Conservation (phyloP, 108 stramenopile genomes). For the Nitzschia putrida region DNA sequence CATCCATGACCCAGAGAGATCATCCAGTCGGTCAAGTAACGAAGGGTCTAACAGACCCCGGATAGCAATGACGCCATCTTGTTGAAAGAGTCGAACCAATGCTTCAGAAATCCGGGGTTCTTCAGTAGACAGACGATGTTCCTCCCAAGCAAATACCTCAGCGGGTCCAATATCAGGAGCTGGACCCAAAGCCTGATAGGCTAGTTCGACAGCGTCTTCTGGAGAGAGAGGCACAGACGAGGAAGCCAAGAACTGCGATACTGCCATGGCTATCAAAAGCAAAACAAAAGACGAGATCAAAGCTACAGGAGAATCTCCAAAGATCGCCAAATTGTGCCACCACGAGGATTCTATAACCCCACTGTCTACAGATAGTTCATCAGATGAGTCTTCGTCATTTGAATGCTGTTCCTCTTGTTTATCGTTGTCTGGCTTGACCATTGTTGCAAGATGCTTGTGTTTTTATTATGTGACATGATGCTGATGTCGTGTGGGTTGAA, state of each 20-base stretch:
- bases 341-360: not conserved
- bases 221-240: too few species aligned
- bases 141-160: slow-evolving; percentile 13
- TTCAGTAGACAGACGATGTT: too few species aligned
- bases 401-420: too few species aligned
- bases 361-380: too few species aligned
- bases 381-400: too few species aligned
- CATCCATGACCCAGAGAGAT: slow-evolving; percentile 25
- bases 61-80: slow-evolving; percentile 66
- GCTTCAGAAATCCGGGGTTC: too few species aligned
- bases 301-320: slow-evolving; percentile 42
- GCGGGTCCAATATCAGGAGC: slow-evolving; percentile 35
- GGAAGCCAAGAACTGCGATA: slow-evolving; percentile 13
- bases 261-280: slow-evolving; percentile 23
- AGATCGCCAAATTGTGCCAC: slow-evolving; percentile 5
- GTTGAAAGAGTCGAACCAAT: slow-evolving; percentile 39
- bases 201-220: too few species aligned
- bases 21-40: slow-evolving; percentile 34
- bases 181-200: slow-evolving; percentile 40
- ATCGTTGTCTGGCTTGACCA: too few species aligned
- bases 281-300: slow-evolving; percentile 24
- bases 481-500: too few species aligned
- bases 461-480: too few species aligned
- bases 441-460: too few species aligned
- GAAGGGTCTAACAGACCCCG: slow-evolving; percentile 47